A percentile compares a stretch with the other conserved stretches of the same genome.
These are phyloP conservation scores for Gynostemma pentaphyllum DNA, from an alignment of 306 rosid species.

Conservation along the genomic window DNA sequence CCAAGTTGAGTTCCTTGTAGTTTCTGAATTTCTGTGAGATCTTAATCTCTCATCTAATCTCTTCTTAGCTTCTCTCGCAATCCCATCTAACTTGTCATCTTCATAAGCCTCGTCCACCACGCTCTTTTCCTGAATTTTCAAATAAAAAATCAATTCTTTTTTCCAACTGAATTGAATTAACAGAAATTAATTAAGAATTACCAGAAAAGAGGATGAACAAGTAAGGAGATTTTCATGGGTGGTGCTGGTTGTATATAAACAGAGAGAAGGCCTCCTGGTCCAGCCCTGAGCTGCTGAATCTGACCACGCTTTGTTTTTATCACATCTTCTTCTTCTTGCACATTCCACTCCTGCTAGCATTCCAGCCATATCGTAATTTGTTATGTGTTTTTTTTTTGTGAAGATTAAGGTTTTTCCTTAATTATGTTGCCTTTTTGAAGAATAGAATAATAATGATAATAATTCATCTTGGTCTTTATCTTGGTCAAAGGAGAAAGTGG, in stretches of 20 bases:
- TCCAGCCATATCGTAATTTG: conserved; percentile 37
- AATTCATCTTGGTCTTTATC: neutral
- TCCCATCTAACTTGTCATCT: conserved; percentile 45
- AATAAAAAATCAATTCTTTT: neutral
- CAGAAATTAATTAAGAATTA: neutral
- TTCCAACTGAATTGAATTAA: neutral
- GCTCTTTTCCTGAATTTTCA: conserved; percentile 22
- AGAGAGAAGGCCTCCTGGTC: conserved; percentile 39
- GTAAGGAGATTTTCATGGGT: conserved; percentile 31
- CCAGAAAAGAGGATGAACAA: conserved; percentile 28
- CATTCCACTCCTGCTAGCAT: conserved; percentile 91
- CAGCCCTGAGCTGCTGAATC: conserved; percentile 29
- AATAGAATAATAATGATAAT: no score
- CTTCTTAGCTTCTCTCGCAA: conserved; percentile 59
- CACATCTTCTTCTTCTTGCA: conserved; percentile 73
- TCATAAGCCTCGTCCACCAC: conserved; percentile 14
- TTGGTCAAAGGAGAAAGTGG: neutral
- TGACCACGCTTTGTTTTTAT: conserved; percentile 16
- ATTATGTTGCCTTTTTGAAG: no score
- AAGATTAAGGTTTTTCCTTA: neutral
- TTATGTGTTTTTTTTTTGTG: neutral
- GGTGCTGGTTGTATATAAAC: conserved; percentile 46
- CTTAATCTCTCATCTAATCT: conserved; percentile 57
- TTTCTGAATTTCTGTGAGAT: conserved; percentile 20
- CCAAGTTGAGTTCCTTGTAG: conserved; percentile 9